Evolutionary conservation across 2,329 filamentous ascomycete genomes (phyloP).

Genomic region (Podosphaera xanthii): DNA sequence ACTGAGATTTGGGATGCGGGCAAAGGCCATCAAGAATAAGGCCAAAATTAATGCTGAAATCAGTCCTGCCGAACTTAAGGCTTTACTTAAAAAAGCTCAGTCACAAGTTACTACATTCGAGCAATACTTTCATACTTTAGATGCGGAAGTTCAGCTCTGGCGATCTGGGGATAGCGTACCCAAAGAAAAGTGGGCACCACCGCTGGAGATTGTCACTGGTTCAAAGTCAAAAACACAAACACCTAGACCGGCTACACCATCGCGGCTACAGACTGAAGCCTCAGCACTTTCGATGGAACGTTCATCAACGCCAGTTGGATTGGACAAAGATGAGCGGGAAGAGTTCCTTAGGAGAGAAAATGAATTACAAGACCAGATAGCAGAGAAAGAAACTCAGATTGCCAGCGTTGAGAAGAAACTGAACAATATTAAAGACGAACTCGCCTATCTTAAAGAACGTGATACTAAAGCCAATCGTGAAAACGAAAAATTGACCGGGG

Average conservation of each 20-base stretch:
- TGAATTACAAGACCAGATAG: conserved; percentile 86
- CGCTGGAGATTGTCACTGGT: conserved; percentile 32
- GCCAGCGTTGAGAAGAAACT: conserved; percentile 59
- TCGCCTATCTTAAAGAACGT: conserved; percentile 66
- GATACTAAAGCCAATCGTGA: conserved; percentile 65
- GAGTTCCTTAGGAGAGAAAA: conserved; percentile 91
- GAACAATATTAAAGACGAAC: conserved; percentile 66
- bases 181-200: conserved; percentile 64
- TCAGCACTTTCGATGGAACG: conserved; percentile 48
- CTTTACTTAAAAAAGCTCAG: conserved; percentile 78
- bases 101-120: conserved; percentile 75
- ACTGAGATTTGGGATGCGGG: conserved; percentile 79
- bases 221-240: conserved; percentile 24
- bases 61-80: conserved; percentile 85
- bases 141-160: conserved; percentile 72
- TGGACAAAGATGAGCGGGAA: conserved; percentile 92
- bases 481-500: conserved; percentile 65
- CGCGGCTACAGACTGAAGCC: conserved; percentile 32
- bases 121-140: conserved; percentile 59
- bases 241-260: conserved; percentile 34
- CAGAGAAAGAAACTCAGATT: conserved; percentile 73
- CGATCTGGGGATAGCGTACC: conserved; percentile 72
- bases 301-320: conserved; percentile 60
- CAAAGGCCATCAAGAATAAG: conserved; percentile 99
- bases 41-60: conserved; percentile 98